Evolutionary conservation across 768 basidiomycete genomes (phyloP).

Genomic region (Leccinum disarticulatum): DNA sequence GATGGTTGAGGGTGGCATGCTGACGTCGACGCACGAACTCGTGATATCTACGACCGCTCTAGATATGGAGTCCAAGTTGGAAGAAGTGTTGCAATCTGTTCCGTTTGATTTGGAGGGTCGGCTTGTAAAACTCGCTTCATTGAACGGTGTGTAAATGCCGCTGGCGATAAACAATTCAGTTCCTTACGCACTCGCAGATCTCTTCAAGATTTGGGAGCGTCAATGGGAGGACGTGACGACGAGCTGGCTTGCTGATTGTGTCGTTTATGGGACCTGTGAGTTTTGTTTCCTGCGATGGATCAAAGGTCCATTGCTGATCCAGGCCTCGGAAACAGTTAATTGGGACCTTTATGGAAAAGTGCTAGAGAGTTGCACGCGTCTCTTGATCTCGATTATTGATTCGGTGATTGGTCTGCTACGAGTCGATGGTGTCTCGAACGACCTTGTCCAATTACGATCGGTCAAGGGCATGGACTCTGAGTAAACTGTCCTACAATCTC

Average conservation of each 20-base stretch:
- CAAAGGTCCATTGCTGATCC: background rate
- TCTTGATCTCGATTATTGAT: slow-evolving; percentile 41
- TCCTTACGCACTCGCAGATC: slow-evolving; percentile 17
- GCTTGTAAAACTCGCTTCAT: slow-evolving; percentile 46
- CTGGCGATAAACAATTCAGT: background rate
- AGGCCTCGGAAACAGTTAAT: slow-evolving; percentile 41
- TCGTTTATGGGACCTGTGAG: slow-evolving; percentile 48
- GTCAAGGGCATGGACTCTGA: slow-evolving; percentile 38
- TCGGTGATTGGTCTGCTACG: slow-evolving; percentile 32
- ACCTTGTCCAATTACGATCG: slow-evolving; percentile 39
- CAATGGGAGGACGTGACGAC: slow-evolving; percentile 24
- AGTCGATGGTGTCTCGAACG: slow-evolving; percentile 21
- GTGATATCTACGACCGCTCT: slow-evolving; percentile 49
- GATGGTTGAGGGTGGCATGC: slow-evolving; percentile 45
- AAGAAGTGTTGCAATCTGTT: slow-evolving; percentile 39
- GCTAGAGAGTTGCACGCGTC: slow-evolving; percentile 38
- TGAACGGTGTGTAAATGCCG: slow-evolving; percentile 44
- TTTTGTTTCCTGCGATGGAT: background rate
- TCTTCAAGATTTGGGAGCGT: slow-evolving; percentile 27
- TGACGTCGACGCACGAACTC: slow-evolving; percentile 43
- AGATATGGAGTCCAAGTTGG: slow-evolving; percentile 60
- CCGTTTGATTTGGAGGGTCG: slow-evolving; percentile 58
- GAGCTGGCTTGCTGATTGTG: slow-evolving; percentile 25
- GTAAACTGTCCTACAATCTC: slow-evolving; percentile 30
- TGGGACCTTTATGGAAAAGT: slow-evolving; percentile 54